These are phyloP conservation scores for Aurinia saxatilis DNA, from an alignment of 345 rosid genomes.

Conservation along the genomic window DNA sequence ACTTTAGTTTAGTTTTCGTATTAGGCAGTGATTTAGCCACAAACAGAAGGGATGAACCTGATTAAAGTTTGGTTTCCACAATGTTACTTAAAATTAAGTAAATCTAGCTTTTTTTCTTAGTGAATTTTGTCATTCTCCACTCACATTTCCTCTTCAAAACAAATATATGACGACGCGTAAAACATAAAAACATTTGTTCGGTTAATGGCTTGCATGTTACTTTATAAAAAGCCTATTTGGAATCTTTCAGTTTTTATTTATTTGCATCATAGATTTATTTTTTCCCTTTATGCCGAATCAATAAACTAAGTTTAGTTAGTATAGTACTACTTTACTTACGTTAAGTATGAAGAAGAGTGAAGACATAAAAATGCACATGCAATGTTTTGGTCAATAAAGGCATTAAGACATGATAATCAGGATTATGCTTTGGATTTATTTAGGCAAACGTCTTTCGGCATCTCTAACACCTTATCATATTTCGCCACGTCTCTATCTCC, in stretches of 20 bases:
- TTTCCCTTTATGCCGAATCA: background rate
- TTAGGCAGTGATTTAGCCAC: conserved; percentile 13
- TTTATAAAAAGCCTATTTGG: conserved; percentile 17
- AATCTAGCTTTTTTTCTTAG: background rate
- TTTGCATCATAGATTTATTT: background rate
- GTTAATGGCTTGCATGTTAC: conserved; percentile 5
- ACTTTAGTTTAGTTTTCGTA: background rate
- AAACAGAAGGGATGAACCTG: conserved; percentile 24
- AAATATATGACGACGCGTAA: conserved; percentile 6
- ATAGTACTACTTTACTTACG: background rate
- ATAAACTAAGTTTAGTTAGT: background rate
- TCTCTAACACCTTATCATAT: background rate
- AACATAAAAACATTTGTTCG: conserved; percentile 13
- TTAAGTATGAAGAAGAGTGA: background rate
- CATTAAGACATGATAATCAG: conserved; percentile 16
- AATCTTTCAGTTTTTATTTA: conserved; percentile 7
- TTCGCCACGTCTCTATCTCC: conserved; percentile 8
- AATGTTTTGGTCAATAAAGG: conserved; percentile 14
- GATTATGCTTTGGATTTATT: conserved; percentile 24
- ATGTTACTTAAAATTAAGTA: conserved; percentile 1
- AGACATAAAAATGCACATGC: conserved; percentile 24
- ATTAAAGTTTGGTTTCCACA: background rate
- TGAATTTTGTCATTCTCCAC: conserved; percentile 26
- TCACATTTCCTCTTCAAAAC: background rate
- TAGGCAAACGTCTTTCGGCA: conserved; percentile 23